Conservation (phyloP, 2,329 filamentous ascomycete genomes). For the Purpureocillium lavendulum region DNA sequence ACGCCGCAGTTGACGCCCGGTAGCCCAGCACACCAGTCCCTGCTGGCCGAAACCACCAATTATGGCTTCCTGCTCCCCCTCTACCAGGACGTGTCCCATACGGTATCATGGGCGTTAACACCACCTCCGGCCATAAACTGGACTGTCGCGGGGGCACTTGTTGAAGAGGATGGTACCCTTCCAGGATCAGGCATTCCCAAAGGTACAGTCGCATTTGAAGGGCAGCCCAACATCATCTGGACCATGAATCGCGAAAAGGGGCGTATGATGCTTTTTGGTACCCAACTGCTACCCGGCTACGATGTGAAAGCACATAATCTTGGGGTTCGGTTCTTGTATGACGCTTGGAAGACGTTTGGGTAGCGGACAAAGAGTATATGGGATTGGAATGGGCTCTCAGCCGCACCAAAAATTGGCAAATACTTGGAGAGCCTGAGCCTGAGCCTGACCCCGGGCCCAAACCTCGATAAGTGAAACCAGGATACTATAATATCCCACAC, state of each 20-base stretch:
- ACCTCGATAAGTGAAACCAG: no score
- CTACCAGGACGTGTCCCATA: slow-evolving; percentile 4
- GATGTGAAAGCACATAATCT: slow-evolving; percentile 7
- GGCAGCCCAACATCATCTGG: slow-evolving; percentile 5
- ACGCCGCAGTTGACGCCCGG: slow-evolving; percentile 5
- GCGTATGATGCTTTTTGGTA: slow-evolving; percentile 4
- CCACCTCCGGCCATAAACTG: slow-evolving; percentile 5
- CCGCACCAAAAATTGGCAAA: neutral
- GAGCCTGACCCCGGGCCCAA: no score
- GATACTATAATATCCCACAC: no score
- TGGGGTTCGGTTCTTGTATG: slow-evolving; percentile 5
- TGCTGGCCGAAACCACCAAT: slow-evolving; percentile 6
- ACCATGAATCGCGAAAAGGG: slow-evolving; percentile 7
- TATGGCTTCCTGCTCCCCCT: slow-evolving; percentile 6
- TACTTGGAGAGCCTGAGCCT: slow-evolving; percentile 1
- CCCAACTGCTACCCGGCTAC: slow-evolving; percentile 5
- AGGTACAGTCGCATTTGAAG: slow-evolving; percentile 6
- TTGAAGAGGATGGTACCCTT: slow-evolving; percentile 4
- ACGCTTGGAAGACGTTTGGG: slow-evolving; percentile 6
- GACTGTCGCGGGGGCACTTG: slow-evolving; percentile 4
- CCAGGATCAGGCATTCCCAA: slow-evolving; percentile 5
- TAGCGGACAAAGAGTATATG: slow-evolving; percentile 2
- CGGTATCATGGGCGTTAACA: slow-evolving; percentile 5
- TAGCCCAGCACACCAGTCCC: slow-evolving; percentile 3
- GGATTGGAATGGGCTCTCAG: slow-evolving; percentile 1